phyloP scores from a whole-genome alignment of 2,329 filamentous ascomycete genomes.

The Colletotrichum tropicicola region DNA sequence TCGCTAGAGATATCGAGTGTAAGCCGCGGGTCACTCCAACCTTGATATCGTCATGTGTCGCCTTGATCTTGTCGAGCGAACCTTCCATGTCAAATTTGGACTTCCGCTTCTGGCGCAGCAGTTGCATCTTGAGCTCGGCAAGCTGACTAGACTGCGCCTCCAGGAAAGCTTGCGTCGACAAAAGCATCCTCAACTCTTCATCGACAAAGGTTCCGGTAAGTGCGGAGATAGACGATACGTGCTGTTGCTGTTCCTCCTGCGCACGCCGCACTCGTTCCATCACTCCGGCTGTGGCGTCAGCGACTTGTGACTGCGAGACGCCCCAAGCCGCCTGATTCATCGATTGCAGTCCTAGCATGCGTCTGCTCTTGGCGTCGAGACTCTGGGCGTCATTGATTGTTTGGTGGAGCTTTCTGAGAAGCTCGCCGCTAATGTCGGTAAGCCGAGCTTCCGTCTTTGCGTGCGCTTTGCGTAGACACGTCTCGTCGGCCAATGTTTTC shows the following conservation, averaged over 20 bases:
- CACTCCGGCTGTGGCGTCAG: slow-evolving; percentile 78
- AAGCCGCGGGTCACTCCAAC: slow-evolving; percentile 89
- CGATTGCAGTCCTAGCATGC: slow-evolving; percentile 84
- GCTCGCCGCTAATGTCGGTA: slow-evolving; percentile 74
- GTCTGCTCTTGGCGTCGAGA: slow-evolving; percentile 85
- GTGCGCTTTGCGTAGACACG: slow-evolving; percentile 81
- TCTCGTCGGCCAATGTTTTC: slow-evolving; percentile 81
- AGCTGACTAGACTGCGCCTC: slow-evolving; percentile 75
- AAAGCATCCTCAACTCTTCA: slow-evolving; percentile 77
- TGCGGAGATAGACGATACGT: slow-evolving; percentile 73
- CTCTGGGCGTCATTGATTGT: slow-evolving; percentile 84
- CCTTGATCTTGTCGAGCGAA: slow-evolving; percentile 92
- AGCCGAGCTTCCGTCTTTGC: slow-evolving; percentile 85
- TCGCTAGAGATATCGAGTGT: slow-evolving; percentile 82
- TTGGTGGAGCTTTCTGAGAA: slow-evolving; percentile 80
- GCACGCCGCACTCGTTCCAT: slow-evolving; percentile 80
- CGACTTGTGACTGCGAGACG: slow-evolving; percentile 77
- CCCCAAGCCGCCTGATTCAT: slow-evolving; percentile 84
- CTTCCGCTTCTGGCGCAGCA: slow-evolving; percentile 72
- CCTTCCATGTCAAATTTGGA: slow-evolving; percentile 88
- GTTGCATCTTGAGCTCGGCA: slow-evolving; percentile 70
- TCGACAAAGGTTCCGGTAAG: slow-evolving; percentile 82
- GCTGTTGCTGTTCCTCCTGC: slow-evolving; percentile 74
- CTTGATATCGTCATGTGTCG: slow-evolving; percentile 89
- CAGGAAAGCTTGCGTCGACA: slow-evolving; percentile 75